These are phyloP conservation scores for Suillus subalutaceus DNA, from an alignment of 768 basidiomycete genomes.

Conservation along the genomic window DNA sequence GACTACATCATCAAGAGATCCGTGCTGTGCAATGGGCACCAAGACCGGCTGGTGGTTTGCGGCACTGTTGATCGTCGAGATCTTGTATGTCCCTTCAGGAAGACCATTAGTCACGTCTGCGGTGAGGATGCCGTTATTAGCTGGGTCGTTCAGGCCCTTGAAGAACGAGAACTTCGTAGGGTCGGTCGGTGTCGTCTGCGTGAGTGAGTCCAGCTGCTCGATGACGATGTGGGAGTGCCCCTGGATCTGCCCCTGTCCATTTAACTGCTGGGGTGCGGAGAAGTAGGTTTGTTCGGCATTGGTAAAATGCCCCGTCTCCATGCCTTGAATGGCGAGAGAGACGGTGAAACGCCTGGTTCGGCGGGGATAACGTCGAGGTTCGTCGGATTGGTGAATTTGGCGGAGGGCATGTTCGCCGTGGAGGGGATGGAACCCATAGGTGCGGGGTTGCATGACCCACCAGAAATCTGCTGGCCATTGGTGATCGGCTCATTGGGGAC, in stretches of 20 bases:
- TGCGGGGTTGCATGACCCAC: constrained; percentile 61
- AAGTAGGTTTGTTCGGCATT: constrained; percentile 58
- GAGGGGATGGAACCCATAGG: constrained; percentile 59
- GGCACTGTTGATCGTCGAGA: constrained; percentile 58
- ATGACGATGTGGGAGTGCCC: constrained; percentile 65
- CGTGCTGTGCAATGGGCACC: constrained; percentile 63
- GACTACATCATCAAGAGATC: constrained; percentile 58
- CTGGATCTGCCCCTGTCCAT: constrained; percentile 51
- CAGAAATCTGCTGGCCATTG: constrained; percentile 53
- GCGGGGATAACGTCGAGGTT: constrained; percentile 45
- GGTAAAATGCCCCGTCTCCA: constrained; percentile 59
- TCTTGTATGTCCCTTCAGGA: constrained; percentile 58
- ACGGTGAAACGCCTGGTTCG: constrained; percentile 54
- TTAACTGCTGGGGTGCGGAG: constrained; percentile 57
- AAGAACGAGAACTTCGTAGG: constrained; percentile 60
- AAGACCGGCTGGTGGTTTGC: constrained; percentile 63
- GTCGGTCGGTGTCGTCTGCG: constrained; percentile 50
- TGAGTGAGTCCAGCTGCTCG: constrained; percentile 44
- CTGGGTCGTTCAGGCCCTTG: constrained; percentile 47
- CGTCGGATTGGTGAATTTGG: constrained; percentile 48
- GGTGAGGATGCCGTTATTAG: constrained; percentile 50
- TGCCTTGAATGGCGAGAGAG: constrained; percentile 46
- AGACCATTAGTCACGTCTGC: constrained; percentile 57
- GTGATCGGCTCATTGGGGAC: constrained; percentile 51
- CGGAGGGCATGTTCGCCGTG: constrained; percentile 47